phyloP scores from a whole-genome alignment of 768 basidiomycete species.

The Pulveroboletus sp. region DNA sequence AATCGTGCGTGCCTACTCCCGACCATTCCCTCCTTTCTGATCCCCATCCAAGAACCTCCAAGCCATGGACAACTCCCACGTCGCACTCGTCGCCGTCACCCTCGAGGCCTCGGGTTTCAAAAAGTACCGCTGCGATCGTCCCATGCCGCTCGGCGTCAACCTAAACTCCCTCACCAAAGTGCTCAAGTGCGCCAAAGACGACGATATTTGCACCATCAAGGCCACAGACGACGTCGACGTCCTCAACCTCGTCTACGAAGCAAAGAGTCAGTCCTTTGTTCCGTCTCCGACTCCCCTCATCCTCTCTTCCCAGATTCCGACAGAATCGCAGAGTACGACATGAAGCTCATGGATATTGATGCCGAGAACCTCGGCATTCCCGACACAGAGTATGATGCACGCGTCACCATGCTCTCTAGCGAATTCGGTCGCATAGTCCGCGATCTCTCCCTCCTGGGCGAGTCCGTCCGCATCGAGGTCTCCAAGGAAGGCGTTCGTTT shows the following conservation, averaged over 20 bases:
- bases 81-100: slow-evolving; percentile 90
- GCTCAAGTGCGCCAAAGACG: slow-evolving; percentile 94
- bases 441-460: slow-evolving; percentile 86
- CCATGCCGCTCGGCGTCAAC: slow-evolving; percentile 89
- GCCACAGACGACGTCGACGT: slow-evolving; percentile 89
- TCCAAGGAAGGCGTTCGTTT: slow-evolving; percentile 95
- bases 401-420: slow-evolving; percentile 76
- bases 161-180: slow-evolving; percentile 89
- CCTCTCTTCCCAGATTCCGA: slow-evolving; percentile 59
- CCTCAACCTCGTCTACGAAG: slow-evolving; percentile 86
- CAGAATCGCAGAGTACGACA: slow-evolving; percentile 95
- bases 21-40: not conserved
- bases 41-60: slow-evolving; percentile 59
- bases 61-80: slow-evolving; percentile 99
- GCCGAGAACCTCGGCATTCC: slow-evolving; percentile 92
- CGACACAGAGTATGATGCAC: slow-evolving; percentile 95
- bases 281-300: not conserved
- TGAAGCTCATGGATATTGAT: slow-evolving; percentile 99
- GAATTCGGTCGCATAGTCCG: slow-evolving; percentile 94
- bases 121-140: slow-evolving; percentile 89
- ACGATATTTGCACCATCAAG: slow-evolving; percentile 87
- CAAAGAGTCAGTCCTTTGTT: slow-evolving; percentile 56
- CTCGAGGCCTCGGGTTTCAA: slow-evolving; percentile 78
- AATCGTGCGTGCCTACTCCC: slow-evolving; percentile 48
- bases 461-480: slow-evolving; percentile 93